Evolutionary conservation across 1,284 basidiomycete species (phyloP), one percentile per base, ranked within the genome.

Genomic region (Ceratobasidium sp.): DNA sequence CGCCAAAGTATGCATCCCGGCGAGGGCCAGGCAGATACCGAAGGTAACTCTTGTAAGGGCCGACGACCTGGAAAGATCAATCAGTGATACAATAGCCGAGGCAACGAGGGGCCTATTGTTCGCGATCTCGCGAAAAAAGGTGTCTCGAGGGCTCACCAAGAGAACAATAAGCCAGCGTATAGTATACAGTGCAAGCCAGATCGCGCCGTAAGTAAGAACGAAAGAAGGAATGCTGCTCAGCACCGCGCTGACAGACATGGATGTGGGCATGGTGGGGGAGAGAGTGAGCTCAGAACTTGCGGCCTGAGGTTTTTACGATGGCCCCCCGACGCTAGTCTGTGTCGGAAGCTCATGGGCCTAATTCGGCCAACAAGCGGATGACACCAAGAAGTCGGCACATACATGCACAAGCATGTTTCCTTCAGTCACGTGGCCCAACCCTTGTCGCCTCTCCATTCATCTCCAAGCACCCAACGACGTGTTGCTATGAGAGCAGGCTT

Each of bases 11-110:
- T 34, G 74, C 69, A 72, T 72, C 43, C 22, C 49, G 31, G 54
- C 65, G 68, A 51, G 76, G 76, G n/a, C 76, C 76, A 31, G 76
- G 76, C 53, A 76, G 46, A 31, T 49, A 49, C 14, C 58, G 69
- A 48, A 72, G 58, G 56, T 61, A 72, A 51, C 69, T 72, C 22
- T 27, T 72, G 43, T 29, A 72, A 29, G 69, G 69, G 29, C 43
- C 56, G 29, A 61, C 29, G n/a, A 72, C 43, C 68, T 71, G 41
- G 16, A n/a, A 14, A 49, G 29, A 37, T 39, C 68, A 16, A 61
- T 71, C 56, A 71, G 68, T 71, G 16, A 48, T 27, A 71, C 54
- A 72, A 72, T 72, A 72, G 37, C 14, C n/a, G 27, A 29, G 58
- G 24, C 56, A 41, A 51, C 56, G n/a, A 46, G 43, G 59, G 46